Evolutionary conservation across 2,329 filamentous ascomycete species (phyloP), one percentile per base, ranked within the genome.

Genomic region (Ascochyta pisi): DNA sequence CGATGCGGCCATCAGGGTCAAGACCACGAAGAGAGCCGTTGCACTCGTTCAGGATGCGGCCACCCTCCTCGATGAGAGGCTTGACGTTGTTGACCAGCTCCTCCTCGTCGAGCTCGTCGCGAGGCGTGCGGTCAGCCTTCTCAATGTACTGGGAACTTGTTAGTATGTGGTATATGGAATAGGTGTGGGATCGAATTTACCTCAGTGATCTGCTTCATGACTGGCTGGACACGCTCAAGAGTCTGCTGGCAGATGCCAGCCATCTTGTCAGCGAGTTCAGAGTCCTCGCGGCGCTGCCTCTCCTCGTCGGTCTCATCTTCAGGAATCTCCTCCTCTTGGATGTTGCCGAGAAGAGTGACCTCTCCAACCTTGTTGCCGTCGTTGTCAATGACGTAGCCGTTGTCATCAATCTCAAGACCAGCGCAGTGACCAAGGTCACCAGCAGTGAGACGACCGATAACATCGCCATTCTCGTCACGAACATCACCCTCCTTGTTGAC

Each of bases 31-130:
- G 91, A 7, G 89, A 83, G 48, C 92, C 92, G 71, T 96, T 95
- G 76, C 89, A 89, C 76, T 96, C 93, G 66, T 89, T 88, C 13
- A 97, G 83, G 70, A 96, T 92, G 63, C 86, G 87, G 50, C 87
- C 85, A 43, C 88, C 92, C 75, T 96, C 90, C 75, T 96, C 92
- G 69, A 97, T 91, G 13, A 96, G 83, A 1, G 93, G 93, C 76
- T 89, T 91, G 67, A 96, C 91, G 54, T 92, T 84, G 73, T 90
- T 86, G 69, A 97, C 92, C 5, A 96, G 86, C 65, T 90, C 85
- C 70, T 97, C 91, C 74, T 97, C 93, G 69, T 97, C 92, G 23
- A 94, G 87, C 66, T 96, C 92, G 4, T 96, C 91, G 76, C 91
- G 89, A 39, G 90, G 89, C 26, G 89, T 91, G 62, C 86, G 85